Evolutionary conservation across 805 yeast species (phyloP).

Genomic region (Saccharomyces jurei): DNA sequence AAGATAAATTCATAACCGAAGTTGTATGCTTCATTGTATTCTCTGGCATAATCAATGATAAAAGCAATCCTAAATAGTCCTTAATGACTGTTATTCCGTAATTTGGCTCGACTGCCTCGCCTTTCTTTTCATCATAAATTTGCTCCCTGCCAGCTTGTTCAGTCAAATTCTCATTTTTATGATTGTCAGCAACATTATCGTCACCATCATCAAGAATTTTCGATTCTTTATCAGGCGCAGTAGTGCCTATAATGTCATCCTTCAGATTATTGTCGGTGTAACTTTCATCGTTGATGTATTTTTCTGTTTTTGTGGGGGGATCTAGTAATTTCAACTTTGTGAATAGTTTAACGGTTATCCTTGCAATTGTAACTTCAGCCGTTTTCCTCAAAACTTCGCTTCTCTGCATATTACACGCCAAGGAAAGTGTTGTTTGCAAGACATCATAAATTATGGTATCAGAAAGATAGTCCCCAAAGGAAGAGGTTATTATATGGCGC

Average conservation of each 20-base stretch:
- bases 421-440: constrained; percentile 79
- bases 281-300: constrained; percentile 37
- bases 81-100: constrained; percentile 68
- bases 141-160: background rate
- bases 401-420: constrained; percentile 87
- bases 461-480: constrained; percentile 55
- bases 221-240: background rate
- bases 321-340: constrained; percentile 48
- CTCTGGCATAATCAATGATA: constrained; percentile 74
- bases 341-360: constrained; percentile 64
- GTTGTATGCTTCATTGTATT: constrained; percentile 79
- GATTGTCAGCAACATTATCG: background rate
- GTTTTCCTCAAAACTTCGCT: constrained; percentile 82
- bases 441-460: constrained; percentile 83
- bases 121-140: background rate
- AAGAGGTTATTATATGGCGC: constrained; percentile 56
- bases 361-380: constrained; percentile 73
- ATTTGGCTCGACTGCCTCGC: constrained; percentile 28
- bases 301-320: constrained; percentile 33
- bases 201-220: constrained; percentile 1
- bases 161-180: background rate
- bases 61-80: constrained; percentile 64
- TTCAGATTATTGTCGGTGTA: constrained; percentile 12
- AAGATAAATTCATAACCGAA: constrained; percentile 70
- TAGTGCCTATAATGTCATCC: constrained; percentile 18